Base-by-base conservation (phyloP, 306 rosid species). In the Cercis canadensis region DNA sequence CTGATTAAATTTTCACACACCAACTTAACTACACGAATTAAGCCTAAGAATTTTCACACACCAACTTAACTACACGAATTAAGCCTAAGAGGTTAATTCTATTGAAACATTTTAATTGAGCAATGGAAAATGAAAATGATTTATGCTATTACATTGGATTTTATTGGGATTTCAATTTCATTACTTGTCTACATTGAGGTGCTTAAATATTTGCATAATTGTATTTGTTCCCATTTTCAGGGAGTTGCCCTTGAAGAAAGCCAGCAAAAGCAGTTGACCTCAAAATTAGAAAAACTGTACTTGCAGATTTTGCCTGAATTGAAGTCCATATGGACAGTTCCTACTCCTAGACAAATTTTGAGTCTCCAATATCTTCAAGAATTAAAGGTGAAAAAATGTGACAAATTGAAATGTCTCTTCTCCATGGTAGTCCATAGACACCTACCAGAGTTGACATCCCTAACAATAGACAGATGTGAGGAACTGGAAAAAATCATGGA, bases 361-460 rank as follows among this genome's bases (percentile, higher is more conserved):
- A 59, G 68, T 21, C 45, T 71, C 5, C 59, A 32, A 34, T 11
- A 44, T 59, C 75, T 70, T 32, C 57, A 70, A 43, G 11, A 16
- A 12, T 8, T 70, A 12, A 15, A 57, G 36, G 46, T 71, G 14
- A 2, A 8, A 34, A 5, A 17, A 4, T 71, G 59, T 21, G 12
- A 39, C 7, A 60, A 59, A 6, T 13, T 71, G 24, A 71, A 71
- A 39, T 19, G 40, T 10, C 8, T 60, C 36, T 71, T 71, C 18
- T 37, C 76, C 13, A 37, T 2, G 12, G 60, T 8, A 17, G 36
- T 59, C 37, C 8, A 6, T 9, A 45, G 50, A 57, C 47, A 52
- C 69, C 68, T 71, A n/a, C 68, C 69, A 0, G 60, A 71, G 61
- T 49, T 71, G 49, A 14, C 39, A 71, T 21, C 36, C 32, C 40